phyloP scores from a whole-genome alignment of 176 grass and related monocot species.

The Carex myosuroides region DNA sequence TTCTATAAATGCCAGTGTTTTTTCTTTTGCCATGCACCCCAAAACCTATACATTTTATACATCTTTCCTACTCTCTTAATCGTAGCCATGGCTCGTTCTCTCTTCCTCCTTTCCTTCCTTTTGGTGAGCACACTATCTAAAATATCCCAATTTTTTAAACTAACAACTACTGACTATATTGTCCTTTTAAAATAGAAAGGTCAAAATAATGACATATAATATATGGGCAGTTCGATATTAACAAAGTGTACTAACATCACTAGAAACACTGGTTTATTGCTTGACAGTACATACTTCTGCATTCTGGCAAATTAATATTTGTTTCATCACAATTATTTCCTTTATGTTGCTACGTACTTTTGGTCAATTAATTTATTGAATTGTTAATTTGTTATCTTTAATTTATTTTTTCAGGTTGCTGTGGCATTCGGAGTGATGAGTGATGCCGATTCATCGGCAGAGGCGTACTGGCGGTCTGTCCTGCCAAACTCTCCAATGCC shows the following conservation, averaged over 20 bases:
- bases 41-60: neutral
- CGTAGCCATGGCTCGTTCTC: neutral
- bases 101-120: neutral
- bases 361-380: neutral
- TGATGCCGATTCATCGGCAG: neutral
- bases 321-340: neutral
- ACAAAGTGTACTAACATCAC: neutral
- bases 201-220: neutral
- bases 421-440: neutral
- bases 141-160: neutral
- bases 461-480: slow-evolving; percentile 9
- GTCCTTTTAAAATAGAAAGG: neutral
- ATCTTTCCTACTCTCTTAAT: neutral
- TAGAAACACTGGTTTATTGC: neutral
- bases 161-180: neutral
- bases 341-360: neutral
- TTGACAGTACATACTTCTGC: neutral
- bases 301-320: neutral
- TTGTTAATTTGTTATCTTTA: neutral
- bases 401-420: neutral
- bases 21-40: neutral
- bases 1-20: neutral
- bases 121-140: neutral
- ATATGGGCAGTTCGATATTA: neutral
- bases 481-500: slow-evolving; percentile 24